Conservation (phyloP, 73 alveolate species). For the Paramecium bursaria region DNA sequence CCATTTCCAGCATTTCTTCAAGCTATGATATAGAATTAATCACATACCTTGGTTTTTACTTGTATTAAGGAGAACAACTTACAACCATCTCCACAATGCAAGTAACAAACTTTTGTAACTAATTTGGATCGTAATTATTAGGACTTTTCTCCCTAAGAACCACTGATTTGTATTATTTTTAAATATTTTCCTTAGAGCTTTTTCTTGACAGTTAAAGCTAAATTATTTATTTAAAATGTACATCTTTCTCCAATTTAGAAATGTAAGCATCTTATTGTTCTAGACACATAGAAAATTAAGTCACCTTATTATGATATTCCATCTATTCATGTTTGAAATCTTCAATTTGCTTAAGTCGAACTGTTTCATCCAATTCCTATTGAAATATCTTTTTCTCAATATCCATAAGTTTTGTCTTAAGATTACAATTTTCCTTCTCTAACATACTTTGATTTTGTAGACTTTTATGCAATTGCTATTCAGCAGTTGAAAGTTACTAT, state of each 20-base stretch:
- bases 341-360: neutral
- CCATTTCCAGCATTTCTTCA: conserved; percentile 63
- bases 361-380: neutral
- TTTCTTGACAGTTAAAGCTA: conserved; percentile 55
- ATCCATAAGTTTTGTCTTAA: conserved; percentile 31
- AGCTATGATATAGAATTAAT: neutral
- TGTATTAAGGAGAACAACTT: conserved; percentile 6
- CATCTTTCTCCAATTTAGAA: conserved; percentile 18
- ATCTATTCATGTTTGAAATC: neutral
- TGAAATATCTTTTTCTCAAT: conserved; percentile 25
- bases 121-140: conserved; percentile 5
- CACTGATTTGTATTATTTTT: conserved; percentile 46
- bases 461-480: conserved; percentile 35
- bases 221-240: neutral
- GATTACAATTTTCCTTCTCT: conserved; percentile 31
- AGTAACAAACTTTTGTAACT: conserved; percentile 12
- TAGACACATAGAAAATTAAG: neutral
- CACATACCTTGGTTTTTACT: conserved; percentile 19
- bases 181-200: conserved; percentile 32
- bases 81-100: conserved; percentile 57
- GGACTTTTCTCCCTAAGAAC: conserved; percentile 33
- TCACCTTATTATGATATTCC: neutral
- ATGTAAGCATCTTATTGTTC: conserved; percentile 5
- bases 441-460: conserved; percentile 11
- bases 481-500: neutral